Conservation (phyloP, 192 early-diverging fungal species). For the Podochytrium sp. region DNA sequence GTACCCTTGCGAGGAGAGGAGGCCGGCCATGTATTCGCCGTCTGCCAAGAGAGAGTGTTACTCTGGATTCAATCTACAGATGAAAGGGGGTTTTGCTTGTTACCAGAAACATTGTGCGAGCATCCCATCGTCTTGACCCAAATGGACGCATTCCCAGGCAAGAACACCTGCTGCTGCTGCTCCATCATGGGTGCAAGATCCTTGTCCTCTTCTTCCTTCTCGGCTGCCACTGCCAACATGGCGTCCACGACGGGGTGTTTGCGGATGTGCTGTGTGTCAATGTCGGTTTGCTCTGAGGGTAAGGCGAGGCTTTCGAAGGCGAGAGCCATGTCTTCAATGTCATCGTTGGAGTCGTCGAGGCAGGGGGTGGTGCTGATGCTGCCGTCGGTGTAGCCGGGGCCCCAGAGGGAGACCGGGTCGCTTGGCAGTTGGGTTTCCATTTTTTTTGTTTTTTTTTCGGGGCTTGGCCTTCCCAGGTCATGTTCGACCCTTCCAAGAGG, state of each 20-base stretch:
- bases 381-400: constrained; percentile 1
- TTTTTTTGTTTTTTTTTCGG: too few species aligned
- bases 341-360: constrained; percentile 10
- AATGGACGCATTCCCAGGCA: constrained; percentile 52
- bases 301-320: neutral
- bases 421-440: neutral
- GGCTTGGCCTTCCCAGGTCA: too few species aligned
- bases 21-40: constrained; percentile 65
- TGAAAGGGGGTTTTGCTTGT: neutral
- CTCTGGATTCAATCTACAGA: constrained; percentile 27
- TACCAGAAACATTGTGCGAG: constrained; percentile 39
- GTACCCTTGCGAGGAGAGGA: constrained; percentile 56
- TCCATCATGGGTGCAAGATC: neutral
- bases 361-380: neutral
- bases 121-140: constrained; percentile 62
- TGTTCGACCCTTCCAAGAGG: too few species aligned
- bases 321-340: constrained; percentile 42
- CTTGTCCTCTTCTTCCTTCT: constrained; percentile 9
- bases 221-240: neutral
- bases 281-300: neutral
- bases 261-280: constrained; percentile 10
- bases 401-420: constrained; percentile 2
- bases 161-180: too few species aligned
- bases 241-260: neutral
- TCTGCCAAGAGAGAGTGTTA: constrained; percentile 24